phyloP scores from a whole-genome alignment of 2,329 filamentous ascomycete species.

The Rhinocladiella mackenziei region DNA sequence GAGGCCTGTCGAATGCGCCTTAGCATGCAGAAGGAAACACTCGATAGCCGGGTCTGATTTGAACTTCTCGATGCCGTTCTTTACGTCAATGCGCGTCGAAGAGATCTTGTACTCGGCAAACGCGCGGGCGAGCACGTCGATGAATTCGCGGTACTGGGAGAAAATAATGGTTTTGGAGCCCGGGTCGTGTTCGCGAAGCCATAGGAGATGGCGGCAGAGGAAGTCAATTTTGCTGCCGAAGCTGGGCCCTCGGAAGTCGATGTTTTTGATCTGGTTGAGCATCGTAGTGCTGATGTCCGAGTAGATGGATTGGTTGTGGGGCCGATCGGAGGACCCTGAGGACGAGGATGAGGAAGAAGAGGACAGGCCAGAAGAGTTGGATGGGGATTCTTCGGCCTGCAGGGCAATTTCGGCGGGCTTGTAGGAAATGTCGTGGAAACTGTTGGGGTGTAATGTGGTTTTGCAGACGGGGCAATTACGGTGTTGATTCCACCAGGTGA shows the following conservation, averaged over 20 bases:
- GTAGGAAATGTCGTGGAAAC: conserved; percentile 81
- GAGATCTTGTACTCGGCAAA: conserved; percentile 70
- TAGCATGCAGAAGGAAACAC: conserved; percentile 84
- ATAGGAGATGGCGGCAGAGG: conserved; percentile 73
- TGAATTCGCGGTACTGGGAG: conserved; percentile 81
- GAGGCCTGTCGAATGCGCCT: conserved; percentile 80
- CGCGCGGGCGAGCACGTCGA: conserved; percentile 67
- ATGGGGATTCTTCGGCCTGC: conserved; percentile 50
- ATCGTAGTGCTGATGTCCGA: conserved; percentile 67
- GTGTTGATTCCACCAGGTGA: conserved; percentile 69
- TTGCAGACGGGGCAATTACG: conserved; percentile 85
- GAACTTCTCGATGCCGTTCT: conserved; percentile 69
- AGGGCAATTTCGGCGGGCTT: conserved; percentile 71
- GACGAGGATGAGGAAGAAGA: conserved; percentile 5
- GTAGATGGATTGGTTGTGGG: conserved; percentile 60
- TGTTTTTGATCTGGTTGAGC: conserved; percentile 73
- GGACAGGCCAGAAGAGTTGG: too few relatives aligned
- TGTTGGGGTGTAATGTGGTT: conserved; percentile 56
- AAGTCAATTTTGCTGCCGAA: conserved; percentile 92
- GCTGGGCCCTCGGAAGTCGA: conserved; percentile 62
- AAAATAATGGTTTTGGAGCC: conserved; percentile 92
- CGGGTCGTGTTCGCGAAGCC: conserved; percentile 77
- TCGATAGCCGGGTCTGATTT: conserved; percentile 69
- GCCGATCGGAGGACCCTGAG: conserved; percentile 24
- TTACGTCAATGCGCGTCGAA: conserved; percentile 64